These are phyloP conservation scores for Yarrowia sp. DNA, from an alignment of 805 yeast genomes.

Conservation along the genomic window DNA sequence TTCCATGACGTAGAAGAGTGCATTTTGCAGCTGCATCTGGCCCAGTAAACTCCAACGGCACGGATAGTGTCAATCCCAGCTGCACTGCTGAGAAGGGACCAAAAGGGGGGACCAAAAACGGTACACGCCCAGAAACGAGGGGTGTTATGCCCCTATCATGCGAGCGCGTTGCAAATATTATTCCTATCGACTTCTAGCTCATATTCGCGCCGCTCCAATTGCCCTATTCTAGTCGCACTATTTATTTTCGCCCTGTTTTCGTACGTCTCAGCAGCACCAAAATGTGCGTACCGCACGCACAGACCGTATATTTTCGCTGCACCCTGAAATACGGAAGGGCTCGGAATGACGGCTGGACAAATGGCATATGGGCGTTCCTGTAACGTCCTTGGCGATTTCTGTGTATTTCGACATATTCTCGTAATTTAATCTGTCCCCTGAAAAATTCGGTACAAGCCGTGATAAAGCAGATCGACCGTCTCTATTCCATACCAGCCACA, in stretches of 20 bases:
- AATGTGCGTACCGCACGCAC: neutral
- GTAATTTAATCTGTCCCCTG: no score
- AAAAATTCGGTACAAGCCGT: neutral
- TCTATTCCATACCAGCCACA: neutral
- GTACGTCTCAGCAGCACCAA: neutral
- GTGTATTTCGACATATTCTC: no score
- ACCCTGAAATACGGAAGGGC: neutral
- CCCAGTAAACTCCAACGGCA: conserved; percentile 12
- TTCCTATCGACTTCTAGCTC: no score
- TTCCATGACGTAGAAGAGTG: neutral
- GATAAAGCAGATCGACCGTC: neutral
- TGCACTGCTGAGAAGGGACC: neutral
- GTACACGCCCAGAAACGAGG: no score
- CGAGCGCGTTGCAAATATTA: no score
- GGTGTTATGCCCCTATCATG: no score
- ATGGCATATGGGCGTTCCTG: no score
- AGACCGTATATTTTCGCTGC: neutral
- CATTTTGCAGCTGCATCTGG: conserved; percentile 1
- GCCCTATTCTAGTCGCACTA: no score
- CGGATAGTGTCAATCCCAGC: neutral
- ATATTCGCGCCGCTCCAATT: no score
- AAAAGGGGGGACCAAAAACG: no score
- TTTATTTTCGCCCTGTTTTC: neutral
- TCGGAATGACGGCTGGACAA: neutral
- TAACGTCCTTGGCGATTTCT: no score